Evolutionary conservation across 1,284 basidiomycete species (phyloP).

Genomic region (Boletus sp.): DNA sequence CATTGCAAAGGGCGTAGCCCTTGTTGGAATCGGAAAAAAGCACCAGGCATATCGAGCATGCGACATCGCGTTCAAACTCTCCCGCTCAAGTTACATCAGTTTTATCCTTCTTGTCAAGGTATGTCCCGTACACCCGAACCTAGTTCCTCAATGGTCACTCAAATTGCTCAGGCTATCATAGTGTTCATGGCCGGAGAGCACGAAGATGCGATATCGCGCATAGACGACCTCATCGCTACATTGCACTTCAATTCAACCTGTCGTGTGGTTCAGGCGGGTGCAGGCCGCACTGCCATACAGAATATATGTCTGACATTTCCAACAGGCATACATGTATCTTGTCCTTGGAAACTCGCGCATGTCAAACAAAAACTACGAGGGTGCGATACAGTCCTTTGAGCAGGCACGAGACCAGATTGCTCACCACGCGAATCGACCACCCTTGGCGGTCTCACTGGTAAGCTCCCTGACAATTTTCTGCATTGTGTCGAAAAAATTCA

Average conservation of each 20-base stretch:
- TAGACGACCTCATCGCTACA: neutral
- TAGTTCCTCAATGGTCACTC: neutral
- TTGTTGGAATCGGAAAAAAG: neutral
- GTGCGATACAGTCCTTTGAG: neutral
- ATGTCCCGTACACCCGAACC: too few relatives aligned
- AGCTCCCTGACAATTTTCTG: neutral
- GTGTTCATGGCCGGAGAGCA: neutral
- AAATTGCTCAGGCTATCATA: neutral
- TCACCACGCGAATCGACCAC: neutral
- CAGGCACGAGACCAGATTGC: neutral
- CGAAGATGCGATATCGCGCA: neutral
- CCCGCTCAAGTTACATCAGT: neutral
- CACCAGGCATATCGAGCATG: neutral
- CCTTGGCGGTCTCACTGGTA: neutral
- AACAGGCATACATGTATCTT: neutral
- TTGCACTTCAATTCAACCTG: neutral
- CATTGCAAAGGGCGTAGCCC: neutral
- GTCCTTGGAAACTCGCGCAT: neutral
- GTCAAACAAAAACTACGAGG: neutral
- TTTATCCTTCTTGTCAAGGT: neutral
- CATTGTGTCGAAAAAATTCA: too few relatives aligned
- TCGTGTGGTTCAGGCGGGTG: neutral
- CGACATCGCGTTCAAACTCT: slow-evolving; percentile 1
- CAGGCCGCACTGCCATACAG: neutral
- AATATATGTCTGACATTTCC: neutral